These are phyloP conservation scores for Exophiala mesophila DNA, from an alignment of 2,329 filamentous ascomycete genomes.

Conservation along the genomic window DNA sequence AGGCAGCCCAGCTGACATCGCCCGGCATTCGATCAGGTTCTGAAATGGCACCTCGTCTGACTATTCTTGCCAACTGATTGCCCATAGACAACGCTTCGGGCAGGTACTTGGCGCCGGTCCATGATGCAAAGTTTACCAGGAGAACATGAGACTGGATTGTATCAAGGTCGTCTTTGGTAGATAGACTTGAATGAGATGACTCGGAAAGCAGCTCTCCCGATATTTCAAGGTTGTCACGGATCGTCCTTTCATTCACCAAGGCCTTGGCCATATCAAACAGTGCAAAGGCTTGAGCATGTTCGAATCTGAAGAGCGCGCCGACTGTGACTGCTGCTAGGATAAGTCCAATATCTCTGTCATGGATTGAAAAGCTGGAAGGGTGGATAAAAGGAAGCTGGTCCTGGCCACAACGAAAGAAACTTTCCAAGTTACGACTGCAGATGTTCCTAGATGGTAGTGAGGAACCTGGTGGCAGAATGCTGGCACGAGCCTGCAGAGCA, in stretches of 20 bases:
- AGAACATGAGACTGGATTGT: slow-evolving; percentile 9
- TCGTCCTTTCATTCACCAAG: slow-evolving; percentile 60
- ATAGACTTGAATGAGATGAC: neutral
- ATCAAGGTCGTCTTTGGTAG: neutral
- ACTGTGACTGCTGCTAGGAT: slow-evolving; percentile 64
- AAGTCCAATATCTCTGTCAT: slow-evolving; percentile 63
- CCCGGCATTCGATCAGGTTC: slow-evolving; percentile 49
- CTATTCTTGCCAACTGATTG: slow-evolving; percentile 10
- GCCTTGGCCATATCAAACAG: slow-evolving; percentile 52
- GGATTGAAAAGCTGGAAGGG: slow-evolving; percentile 59
- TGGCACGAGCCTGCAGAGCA: slow-evolving; percentile 2
- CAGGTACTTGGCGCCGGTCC: slow-evolving; percentile 27
- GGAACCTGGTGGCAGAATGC: slow-evolving; percentile 39
- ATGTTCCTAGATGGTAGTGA: slow-evolving; percentile 65
- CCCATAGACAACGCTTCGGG: slow-evolving; percentile 11
- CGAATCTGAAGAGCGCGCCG: slow-evolving; percentile 47
- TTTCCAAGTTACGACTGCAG: slow-evolving; percentile 63
- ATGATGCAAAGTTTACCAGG: slow-evolving; percentile 10
- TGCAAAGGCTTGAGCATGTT: slow-evolving; percentile 33
- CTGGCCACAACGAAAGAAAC: slow-evolving; percentile 64
- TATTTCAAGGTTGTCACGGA: slow-evolving; percentile 1
- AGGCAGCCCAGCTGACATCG: slow-evolving; percentile 38
- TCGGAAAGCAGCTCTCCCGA: slow-evolving; percentile 1
- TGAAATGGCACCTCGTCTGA: slow-evolving; percentile 48
- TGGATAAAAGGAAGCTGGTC: slow-evolving; percentile 61